phyloP scores from a whole-genome alignment of 768 basidiomycete species.

The Scleroderma bovista region DNA sequence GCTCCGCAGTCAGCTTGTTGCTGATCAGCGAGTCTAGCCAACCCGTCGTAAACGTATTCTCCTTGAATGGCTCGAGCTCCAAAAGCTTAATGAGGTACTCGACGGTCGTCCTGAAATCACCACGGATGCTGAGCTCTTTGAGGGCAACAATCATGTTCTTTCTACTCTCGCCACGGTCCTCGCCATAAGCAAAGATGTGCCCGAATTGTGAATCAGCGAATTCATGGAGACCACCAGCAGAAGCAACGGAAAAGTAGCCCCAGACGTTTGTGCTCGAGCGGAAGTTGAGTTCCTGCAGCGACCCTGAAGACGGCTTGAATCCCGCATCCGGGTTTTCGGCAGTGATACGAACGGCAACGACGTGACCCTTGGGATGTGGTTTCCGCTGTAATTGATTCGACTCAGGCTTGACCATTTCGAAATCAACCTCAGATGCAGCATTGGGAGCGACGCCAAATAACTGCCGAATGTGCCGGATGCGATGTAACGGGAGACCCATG shows the following conservation, averaged over 20 bases:
- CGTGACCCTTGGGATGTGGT: conserved; percentile 95
- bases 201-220: conserved; percentile 99
- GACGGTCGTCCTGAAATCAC: conserved; percentile 97
- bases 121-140: conserved; percentile 97
- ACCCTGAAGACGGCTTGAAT: conserved; percentile 98
- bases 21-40: conserved; percentile 98
- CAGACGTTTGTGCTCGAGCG: conserved; percentile 98
- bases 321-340: conserved; percentile 99
- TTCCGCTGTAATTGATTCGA: conserved; percentile 86
- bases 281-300: conserved; percentile 98
- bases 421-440: conserved; percentile 89
- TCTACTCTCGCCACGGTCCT: conserved; percentile 88
- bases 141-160: conserved; percentile 99
- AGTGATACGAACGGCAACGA: conserved; percentile 98
- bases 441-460: conserved; percentile 93
- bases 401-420: conserved; percentile 89
- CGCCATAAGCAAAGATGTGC: conserved; percentile 98
- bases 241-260: conserved; percentile 98
- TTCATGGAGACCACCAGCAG: conserved; percentile 95
- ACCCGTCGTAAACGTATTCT: conserved; percentile 96
- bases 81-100: conserved; percentile 98
- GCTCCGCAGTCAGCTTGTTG: conserved; percentile 94
- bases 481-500: conserved; percentile 96
- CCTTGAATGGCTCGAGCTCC: conserved; percentile 92
- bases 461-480: conserved; percentile 92